Base-by-base conservation (phyloP, 257 asterid genomes). In the Cruciata laevipes region DNA sequence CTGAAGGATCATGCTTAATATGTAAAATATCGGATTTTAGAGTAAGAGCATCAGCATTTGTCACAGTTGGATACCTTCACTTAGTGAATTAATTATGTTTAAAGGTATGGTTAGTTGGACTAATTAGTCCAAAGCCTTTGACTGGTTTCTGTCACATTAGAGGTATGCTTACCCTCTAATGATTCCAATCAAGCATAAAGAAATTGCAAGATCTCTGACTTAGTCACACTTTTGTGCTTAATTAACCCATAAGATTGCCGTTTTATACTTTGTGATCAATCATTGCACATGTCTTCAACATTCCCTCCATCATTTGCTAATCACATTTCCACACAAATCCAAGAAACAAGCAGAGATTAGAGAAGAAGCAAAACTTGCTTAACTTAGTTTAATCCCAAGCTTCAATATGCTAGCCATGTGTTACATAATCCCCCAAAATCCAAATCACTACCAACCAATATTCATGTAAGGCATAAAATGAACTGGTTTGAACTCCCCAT, bases 231-330 rank as follows among this genome's bases (percentile, higher is more conserved):
- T 56, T 57, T 55, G 67, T 63, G 69, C 70, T 57, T 68, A 47
- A 47, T 47, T 70, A 64, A 61, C 44, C 61, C 71, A 64, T 47
- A 57, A 65, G 18, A 51, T 71, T 66, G 71, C 69, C 71, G 52
- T 75, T 59, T 42, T 66, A 67, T 68, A 60, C 25, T 49, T 63
- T 16, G n/a, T 61, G 14, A 53, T 68, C 76, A 78, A 76, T 82
- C 82, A 80, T 83, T 81, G 83, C 82, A 82, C 82, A 72, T 79
- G 83, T 13, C 76, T 56, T 63, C 63, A 52, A 74, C 77, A 71
- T 77, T 77, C 75, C 73, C 52, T 44, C 8, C 0, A 62, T 72
- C 76, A 27, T 72, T 69, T 74, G 35, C 77, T 38, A 53, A 76
- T 71, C 70, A 65, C 9, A 60, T 77, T 38, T 40, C 71, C 53